Conservation (phyloP, 148 eudicot species). For the Cornus suecica region DNA sequence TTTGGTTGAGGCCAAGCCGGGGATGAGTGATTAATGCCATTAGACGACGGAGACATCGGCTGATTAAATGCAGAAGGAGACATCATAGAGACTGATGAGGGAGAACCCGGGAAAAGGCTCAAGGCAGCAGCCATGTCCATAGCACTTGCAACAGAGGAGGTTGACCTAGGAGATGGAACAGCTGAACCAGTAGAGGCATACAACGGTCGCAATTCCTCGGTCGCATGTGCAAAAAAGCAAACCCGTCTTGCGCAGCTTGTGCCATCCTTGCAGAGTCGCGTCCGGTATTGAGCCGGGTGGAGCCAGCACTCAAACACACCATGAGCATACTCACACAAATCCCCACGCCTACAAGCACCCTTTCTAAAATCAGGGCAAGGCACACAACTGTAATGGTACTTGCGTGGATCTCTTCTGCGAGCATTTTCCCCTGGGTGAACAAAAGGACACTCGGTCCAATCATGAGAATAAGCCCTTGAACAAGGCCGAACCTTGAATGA, state of each 20-base stretch:
- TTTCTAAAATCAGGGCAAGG: conserved; percentile 82
- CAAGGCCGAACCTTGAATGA: conserved; percentile 79
- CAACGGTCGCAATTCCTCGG: conserved; percentile 68
- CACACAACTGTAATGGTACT: conserved; percentile 81
- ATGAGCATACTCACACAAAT: conserved; percentile 78
- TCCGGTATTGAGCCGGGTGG: conserved; percentile 47
- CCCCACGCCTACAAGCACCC: conserved; percentile 67
- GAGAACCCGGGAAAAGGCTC: conserved; percentile 70
- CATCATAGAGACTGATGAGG: conserved; percentile 34
- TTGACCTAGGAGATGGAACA: conserved; percentile 56
- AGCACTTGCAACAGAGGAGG: conserved; percentile 32
- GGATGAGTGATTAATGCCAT: conserved; percentile 36
- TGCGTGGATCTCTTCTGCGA: conserved; percentile 75
- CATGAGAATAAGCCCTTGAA: conserved; percentile 89
- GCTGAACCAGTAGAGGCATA: conserved; percentile 70
- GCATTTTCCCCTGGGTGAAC: conserved; percentile 90
- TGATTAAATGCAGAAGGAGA: conserved; percentile 48
- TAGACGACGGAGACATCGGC: conserved; percentile 61
- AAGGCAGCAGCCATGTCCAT: conserved; percentile 77
- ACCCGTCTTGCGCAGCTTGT: conserved; percentile 61
- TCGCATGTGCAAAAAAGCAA: conserved; percentile 69
- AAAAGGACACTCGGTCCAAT: conserved; percentile 94
- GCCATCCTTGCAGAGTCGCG: conserved; percentile 57
- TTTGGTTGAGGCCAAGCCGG: conserved; percentile 60
- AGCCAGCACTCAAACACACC: conserved; percentile 75